Conservation (phyloP, 345 rosid genomes). For the Ailanthus altissimus region DNA sequence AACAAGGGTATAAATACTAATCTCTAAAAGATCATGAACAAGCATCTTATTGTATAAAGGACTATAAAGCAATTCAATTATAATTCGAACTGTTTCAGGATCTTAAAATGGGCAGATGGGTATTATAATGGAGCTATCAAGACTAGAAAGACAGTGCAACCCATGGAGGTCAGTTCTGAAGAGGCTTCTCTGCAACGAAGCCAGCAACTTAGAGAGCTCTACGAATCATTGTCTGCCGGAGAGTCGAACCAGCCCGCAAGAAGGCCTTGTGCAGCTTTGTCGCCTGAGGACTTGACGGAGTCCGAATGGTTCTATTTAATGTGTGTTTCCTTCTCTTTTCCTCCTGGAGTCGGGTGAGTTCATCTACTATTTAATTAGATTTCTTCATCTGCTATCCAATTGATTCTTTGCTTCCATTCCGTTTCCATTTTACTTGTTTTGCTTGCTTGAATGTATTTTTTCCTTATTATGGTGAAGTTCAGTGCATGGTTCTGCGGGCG, state of each 20-base stretch:
- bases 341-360: conserved; percentile 81
- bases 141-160: conserved; percentile 94
- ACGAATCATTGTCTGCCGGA: conserved; percentile 75
- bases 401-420: neutral
- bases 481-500: conserved; percentile 25
- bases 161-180: conserved; percentile 84
- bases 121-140: conserved; percentile 97
- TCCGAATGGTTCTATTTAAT: conserved; percentile 96
- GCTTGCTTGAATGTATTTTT: conserved; percentile 18
- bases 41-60: neutral
- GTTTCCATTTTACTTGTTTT: conserved; percentile 13
- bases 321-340: conserved; percentile 95
- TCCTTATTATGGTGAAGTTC: conserved; percentile 22
- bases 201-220: conserved; percentile 93
- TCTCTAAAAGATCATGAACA: neutral
- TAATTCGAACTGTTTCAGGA: conserved; percentile 39
- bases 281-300: conserved; percentile 96
- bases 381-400: conserved; percentile 7
- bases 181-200: conserved; percentile 91
- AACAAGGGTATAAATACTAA: conserved; percentile 62
- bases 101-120: conserved; percentile 85
- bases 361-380: neutral
- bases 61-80: neutral
- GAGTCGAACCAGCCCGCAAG: conserved; percentile 69
- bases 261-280: conserved; percentile 79